Evolutionary conservation across 169 alveolate genomes (phyloP).

Genomic region (Plasmodium ovale): DNA sequence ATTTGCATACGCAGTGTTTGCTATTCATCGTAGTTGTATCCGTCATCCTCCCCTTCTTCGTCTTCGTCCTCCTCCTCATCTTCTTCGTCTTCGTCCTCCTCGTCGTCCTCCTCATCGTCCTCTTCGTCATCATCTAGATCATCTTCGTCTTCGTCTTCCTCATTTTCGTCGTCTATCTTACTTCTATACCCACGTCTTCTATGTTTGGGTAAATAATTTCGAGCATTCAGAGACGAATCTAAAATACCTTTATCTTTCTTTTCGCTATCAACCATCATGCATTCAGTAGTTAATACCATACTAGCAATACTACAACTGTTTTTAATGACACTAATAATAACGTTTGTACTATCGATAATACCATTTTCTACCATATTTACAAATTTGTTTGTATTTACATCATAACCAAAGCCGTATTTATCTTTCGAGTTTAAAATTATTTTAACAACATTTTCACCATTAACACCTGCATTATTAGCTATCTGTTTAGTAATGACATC

Average conservation of each 20-base stretch:
- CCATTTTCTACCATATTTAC: conserved; percentile 93
- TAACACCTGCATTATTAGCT: conserved; percentile 90
- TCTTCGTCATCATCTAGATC: conserved; percentile 36
- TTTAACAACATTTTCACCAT: conserved; percentile 89
- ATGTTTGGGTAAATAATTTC: conserved; percentile 20
- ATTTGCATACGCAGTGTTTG: no score
- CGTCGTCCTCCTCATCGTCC: conserved; percentile 58
- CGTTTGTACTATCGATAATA: conserved; percentile 92
- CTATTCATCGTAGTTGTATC: conserved; percentile 67
- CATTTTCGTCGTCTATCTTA: conserved; percentile 35
- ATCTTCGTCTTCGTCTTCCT: conserved; percentile 53
- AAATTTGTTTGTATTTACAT: conserved; percentile 89
- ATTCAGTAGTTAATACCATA: conserved; percentile 92
- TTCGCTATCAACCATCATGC: conserved; percentile 92
- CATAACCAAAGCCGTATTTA: conserved; percentile 91
- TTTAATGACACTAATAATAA: conserved; percentile 88
- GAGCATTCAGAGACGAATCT: conserved; percentile 33
- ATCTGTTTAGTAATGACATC: conserved; percentile 87
- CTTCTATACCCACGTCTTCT: conserved; percentile 27
- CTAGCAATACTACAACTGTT: conserved; percentile 91
- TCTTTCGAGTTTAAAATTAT: conserved; percentile 87
- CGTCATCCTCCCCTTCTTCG: conserved; percentile 49
- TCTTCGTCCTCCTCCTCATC: conserved; percentile 56
- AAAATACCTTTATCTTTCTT: conserved; percentile 76
- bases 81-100: conserved; percentile 37